These are phyloP conservation scores for Dactylis glomerata DNA, from an alignment of 176 grass and related monocot species.

Conservation along the genomic window DNA sequence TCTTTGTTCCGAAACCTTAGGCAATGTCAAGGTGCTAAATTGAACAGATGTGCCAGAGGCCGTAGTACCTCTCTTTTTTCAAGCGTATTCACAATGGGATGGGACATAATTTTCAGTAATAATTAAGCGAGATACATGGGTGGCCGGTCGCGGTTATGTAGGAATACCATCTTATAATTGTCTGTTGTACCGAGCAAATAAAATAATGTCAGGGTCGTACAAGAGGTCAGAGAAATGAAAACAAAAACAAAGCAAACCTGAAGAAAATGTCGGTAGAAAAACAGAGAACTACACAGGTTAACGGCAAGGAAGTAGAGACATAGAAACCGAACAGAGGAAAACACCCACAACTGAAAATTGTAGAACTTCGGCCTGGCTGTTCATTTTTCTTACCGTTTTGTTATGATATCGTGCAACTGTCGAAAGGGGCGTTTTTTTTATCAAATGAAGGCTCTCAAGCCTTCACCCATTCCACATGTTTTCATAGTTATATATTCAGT, in stretches of 20 bases:
- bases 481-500: background rate
- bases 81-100: too few species aligned
- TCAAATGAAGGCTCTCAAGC: background rate
- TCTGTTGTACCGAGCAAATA: background rate
- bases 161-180: too few species aligned
- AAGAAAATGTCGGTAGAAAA: background rate
- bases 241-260: background rate
- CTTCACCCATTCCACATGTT: background rate
- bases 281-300: background rate
- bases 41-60: too few species aligned
- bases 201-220: background rate
- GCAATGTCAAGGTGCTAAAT: too few species aligned
- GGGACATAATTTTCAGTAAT: too few species aligned
- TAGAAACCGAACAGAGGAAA: background rate
- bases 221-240: background rate
- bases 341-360: background rate
- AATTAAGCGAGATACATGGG: too few species aligned
- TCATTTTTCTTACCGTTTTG: background rate
- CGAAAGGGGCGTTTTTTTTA: background rate
- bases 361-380: background rate
- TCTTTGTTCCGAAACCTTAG: too few species aligned
- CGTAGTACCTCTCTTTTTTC: too few species aligned
- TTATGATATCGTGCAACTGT: background rate
- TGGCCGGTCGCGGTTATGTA: too few species aligned
- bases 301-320: too few species aligned